Conservation (phyloP, 2,329 filamentous ascomycete genomes). For the Pseudopithomyces maydicus region DNA sequence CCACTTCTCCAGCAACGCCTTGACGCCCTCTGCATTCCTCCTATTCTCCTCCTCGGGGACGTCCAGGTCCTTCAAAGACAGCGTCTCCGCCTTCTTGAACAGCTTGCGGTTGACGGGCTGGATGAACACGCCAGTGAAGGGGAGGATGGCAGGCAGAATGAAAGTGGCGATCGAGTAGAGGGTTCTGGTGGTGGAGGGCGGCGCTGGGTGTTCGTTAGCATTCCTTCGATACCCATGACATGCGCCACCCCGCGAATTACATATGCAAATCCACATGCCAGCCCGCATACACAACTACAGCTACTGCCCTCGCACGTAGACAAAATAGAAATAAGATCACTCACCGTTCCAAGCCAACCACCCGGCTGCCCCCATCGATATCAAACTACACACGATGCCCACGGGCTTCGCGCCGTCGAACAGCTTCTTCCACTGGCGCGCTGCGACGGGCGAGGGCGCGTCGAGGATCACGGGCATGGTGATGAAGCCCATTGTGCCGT, state of each 20-base stretch:
- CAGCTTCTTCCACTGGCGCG: constrained; percentile 59
- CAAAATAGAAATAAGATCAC: neutral
- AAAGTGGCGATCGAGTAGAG: constrained; percentile 55
- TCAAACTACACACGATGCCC: constrained; percentile 48
- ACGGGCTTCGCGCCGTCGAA: constrained; percentile 48
- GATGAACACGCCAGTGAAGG: constrained; percentile 59
- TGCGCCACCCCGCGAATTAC: no score
- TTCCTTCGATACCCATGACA: no score
- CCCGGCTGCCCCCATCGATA: constrained; percentile 50
- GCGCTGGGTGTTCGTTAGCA: constrained; percentile 21
- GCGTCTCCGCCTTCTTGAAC: constrained; percentile 48
- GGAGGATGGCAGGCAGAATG: constrained; percentile 54
- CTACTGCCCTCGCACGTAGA: neutral
- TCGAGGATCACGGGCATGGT: constrained; percentile 60
- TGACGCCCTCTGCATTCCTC: constrained; percentile 52
- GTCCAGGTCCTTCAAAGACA: constrained; percentile 45
- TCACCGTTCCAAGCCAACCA: constrained; percentile 54
- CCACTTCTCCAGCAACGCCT: constrained; percentile 62
- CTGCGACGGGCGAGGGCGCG: constrained; percentile 60
- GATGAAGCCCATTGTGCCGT: constrained; percentile 47
- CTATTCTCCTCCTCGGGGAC: constrained; percentile 49
- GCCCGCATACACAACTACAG: no score
- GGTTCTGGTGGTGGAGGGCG: constrained; percentile 42
- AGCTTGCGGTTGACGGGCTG: constrained; percentile 56
- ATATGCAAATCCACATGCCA: no score